Evolutionary conservation across 108 stramenopile genomes (phyloP).

Genomic region (Cyclostephanos tholiformis): DNA sequence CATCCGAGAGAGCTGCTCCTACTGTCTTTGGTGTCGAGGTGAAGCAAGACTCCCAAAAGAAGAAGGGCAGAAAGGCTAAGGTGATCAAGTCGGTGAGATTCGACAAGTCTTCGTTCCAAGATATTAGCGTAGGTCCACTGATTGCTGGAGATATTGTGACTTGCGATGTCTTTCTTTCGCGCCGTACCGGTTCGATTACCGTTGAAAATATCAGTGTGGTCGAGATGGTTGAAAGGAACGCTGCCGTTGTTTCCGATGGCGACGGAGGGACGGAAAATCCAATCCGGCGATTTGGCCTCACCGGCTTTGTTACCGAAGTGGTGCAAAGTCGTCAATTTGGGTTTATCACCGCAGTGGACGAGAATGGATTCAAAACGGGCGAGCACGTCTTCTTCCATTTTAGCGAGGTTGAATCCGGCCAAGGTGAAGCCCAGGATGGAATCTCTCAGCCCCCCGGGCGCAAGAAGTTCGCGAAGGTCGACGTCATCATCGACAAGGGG

Average conservation of each 20-base stretch:
- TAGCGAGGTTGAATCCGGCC: conserved; percentile 17
- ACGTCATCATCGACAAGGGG: conserved; percentile 50
- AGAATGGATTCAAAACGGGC: conserved; percentile 55
- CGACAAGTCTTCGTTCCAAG: conserved; percentile 58
- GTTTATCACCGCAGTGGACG: conserved; percentile 75
- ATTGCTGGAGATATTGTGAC: conserved; percentile 59
- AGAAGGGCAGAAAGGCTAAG: conserved; percentile 22
- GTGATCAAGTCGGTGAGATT: conserved; percentile 50
- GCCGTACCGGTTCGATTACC: conserved; percentile 50
- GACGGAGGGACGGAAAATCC: conserved; percentile 14
- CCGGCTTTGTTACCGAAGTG: conserved; percentile 75
- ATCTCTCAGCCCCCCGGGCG: conserved; percentile 13
- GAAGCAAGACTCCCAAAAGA: conserved; percentile 19
- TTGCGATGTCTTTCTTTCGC: conserved; percentile 62
- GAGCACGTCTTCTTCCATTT: conserved; percentile 74
- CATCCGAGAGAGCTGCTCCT: background rate
- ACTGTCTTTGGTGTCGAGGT: background rate
- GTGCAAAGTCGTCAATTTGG: conserved; percentile 71
- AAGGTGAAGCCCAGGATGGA: conserved; percentile 30
- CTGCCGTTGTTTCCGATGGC: conserved; percentile 11
- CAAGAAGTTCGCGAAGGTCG: conserved; percentile 18
- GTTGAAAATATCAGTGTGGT: conserved; percentile 62
- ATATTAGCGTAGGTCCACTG: conserved; percentile 53
- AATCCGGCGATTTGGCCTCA: conserved; percentile 25
- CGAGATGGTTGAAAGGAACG: conserved; percentile 42